Evolutionary conservation across 2,329 filamentous ascomycete species (phyloP), one percentile per base, ranked within the genome.

Genomic region (Nothophoma quercina): DNA sequence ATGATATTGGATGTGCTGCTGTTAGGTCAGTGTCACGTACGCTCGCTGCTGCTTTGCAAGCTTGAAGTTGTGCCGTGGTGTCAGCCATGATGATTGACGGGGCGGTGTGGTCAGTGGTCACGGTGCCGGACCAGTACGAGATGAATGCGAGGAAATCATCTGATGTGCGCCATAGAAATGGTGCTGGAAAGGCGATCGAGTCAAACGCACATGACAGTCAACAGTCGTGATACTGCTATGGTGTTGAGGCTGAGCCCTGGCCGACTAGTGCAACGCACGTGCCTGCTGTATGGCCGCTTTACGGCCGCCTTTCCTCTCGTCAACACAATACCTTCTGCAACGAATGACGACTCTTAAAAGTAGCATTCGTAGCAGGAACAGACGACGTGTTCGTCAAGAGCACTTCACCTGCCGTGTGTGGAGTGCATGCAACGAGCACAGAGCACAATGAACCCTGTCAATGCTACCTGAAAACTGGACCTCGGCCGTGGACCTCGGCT

Each of bases 401-500:
- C 8, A 29, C 12, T 18, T 35, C 23, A 13, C 26, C 16, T 19
- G 22, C 13, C 26, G 22, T 21, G 26, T 16, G 43, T 16, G 38
- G 49, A 36, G 30, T 25, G 19, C 10, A 19, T 9, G 34, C 38
- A 19, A 26, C 13, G 43, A 47, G 36, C 50, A 47, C 42, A 33
- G 38, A 36, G 26, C 42, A 45, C 49, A 33, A 18, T 8, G 19
- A 40, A 33, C 48, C 39, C 21, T 39, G 32, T 33, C 21, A 40
- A 35, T 10, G 16, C 23, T 16, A n/a, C 29, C 13, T 8, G 10
- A 29, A 30, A 38, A 36, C 56, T 68, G 60, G 65, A 72, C 70
- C 69, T 72, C 70, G 59, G 51, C 51, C 56, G 46, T 68, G 56
- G 63, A 70, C 69, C 70, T 73, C 70, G 70, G 70, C 55, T 69